Base-by-base conservation (phyloP, 2,329 filamentous ascomycete genomes). In the Colletotrichum brevisporum region DNA sequence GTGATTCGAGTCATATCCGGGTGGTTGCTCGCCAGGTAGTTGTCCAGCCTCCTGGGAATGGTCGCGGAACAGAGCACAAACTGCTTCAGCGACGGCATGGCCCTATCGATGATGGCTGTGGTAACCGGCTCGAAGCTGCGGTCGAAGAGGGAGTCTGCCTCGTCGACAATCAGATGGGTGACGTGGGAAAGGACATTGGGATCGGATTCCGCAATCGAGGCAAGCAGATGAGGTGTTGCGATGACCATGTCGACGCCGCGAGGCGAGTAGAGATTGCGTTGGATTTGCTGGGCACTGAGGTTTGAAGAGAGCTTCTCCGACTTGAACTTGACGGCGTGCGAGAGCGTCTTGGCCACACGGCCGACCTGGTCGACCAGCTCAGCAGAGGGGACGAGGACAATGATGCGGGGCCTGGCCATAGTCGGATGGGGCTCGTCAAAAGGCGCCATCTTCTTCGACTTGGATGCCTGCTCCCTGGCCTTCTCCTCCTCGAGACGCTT, bases 141-240 rank as follows among this genome's bases (percentile, higher is more conserved):
- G 81, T 99, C 97, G 73, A 99, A 89, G 10, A 99, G 89, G 4
- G 95, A 98, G 81, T 99, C 96, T 1, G 97, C 97, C 83, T 99
- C 97, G 78, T 99, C 97, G 56, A 97, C 87, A 68, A 99, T 88
- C 12, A 99, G 86, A 77, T 98, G 94, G 2, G 89, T 91, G 67
- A 98, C 95, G 13, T 94, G 92, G n/a, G 94, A 95, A 43, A 99
- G 89, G 70, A 99, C 91, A 75, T 97, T 95, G 12, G 96, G 96
- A 73, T 98, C 94, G 21, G 90, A 91, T 73, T 97, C 90, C 13
- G 94, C 94, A 76, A 99, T 96, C 70, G 93, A 95, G 64, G 92
- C 88, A 47, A 99, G 88, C 12, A 99, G 87, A 76, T 98, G 95
- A 5, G 96, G 97, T 0, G 96, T 99, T 16, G 93, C 87, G 68